Percentiles rank a stretch among this genome's conserved stretches.
These are phyloP conservation scores for Suhomyces taliae DNA, from an alignment of 1,139 yeast genomes.

Conservation along the genomic window DNA sequence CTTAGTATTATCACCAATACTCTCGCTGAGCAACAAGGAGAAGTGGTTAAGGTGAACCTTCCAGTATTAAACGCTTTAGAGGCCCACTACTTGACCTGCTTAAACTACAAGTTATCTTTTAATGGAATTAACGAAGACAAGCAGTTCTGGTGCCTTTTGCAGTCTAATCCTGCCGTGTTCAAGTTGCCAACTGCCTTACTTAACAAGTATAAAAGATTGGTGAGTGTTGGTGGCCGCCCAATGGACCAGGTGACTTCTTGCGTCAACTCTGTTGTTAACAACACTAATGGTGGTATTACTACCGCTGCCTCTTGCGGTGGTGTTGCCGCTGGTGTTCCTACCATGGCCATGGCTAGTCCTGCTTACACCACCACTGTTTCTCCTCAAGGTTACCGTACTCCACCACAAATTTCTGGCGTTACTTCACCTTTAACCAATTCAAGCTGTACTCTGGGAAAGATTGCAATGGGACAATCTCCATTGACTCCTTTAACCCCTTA, in stretches of 20 bases:
- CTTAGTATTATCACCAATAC: slow-evolving; percentile 22
- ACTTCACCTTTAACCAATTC: slow-evolving; percentile 9
- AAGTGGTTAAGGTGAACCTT: slow-evolving; percentile 17
- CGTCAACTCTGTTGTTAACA: not conserved
- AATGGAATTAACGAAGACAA: slow-evolving; percentile 22
- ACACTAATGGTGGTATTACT: not conserved
- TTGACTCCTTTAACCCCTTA: slow-evolving; percentile 18
- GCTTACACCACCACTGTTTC: slow-evolving; percentile 5
- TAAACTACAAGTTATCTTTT: slow-evolving; percentile 32
- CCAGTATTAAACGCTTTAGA: slow-evolving; percentile 30
- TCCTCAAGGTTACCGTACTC: slow-evolving; percentile 5
- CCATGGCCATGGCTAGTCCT: slow-evolving; percentile 1
- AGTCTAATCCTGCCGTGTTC: slow-evolving; percentile 5
- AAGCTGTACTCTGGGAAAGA: slow-evolving; percentile 4
- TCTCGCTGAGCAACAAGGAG: slow-evolving; percentile 6
- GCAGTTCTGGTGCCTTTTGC: slow-evolving; percentile 26
- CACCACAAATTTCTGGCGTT: slow-evolving; percentile 5
- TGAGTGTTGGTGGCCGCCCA: slow-evolving; percentile 1
- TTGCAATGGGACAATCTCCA: slow-evolving; percentile 11
- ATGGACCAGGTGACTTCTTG: not conserved
- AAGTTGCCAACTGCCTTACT: slow-evolving; percentile 22
- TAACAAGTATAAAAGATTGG: slow-evolving; percentile 10
- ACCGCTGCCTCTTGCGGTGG: not conserved
- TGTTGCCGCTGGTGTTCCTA: slow-evolving; percentile 1
- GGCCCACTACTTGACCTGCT: slow-evolving; percentile 28